Conservation (phyloP, 768 basidiomycete genomes). For the Pilatotrama ljubarskyi region DNA sequence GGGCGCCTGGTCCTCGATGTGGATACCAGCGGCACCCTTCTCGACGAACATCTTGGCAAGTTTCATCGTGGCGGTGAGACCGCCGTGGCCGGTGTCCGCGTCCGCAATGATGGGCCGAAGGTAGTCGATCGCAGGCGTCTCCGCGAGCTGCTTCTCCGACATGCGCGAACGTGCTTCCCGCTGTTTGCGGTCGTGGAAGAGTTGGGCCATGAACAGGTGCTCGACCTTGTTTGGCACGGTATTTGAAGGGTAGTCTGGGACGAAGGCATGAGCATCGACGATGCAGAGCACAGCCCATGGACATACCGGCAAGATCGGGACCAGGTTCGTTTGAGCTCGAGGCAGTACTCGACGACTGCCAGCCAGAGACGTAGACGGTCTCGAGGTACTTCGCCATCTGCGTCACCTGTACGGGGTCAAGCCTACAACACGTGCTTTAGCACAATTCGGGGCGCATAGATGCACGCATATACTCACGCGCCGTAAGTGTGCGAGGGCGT, state of each 20-base stretch:
- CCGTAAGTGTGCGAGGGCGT: constrained; percentile 96
- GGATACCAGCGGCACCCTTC: constrained; percentile 96
- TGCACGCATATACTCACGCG: constrained; percentile 63
- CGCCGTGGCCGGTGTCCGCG: constrained; percentile 97
- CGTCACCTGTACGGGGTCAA: constrained; percentile 96
- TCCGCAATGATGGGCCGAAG: constrained; percentile 94
- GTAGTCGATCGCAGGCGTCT: constrained; percentile 79
- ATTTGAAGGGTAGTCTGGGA: constrained; percentile 96
- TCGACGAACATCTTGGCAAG: constrained; percentile 99
- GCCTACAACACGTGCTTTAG: constrained; percentile 44
- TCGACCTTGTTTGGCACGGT: constrained; percentile 99
- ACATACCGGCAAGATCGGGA: constrained; percentile 91
- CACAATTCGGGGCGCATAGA: background rate
- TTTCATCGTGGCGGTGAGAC: constrained; percentile 98
- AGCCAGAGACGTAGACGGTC: constrained; percentile 97
- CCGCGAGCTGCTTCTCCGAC: constrained; percentile 68
- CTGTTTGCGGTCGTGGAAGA: constrained; percentile 99
- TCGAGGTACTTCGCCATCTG: constrained; percentile 99
- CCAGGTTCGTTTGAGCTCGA: constrained; percentile 95
- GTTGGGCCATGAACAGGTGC: constrained; percentile 95
- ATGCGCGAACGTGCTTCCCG: constrained; percentile 73
- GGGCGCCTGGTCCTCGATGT: constrained; percentile 96
- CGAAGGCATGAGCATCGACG: background rate
- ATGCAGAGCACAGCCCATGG: background rate
- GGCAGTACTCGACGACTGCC: constrained; percentile 93